These are phyloP conservation scores for Tulasnella sp. DNA, from an alignment of 768 basidiomycete genomes.

Conservation along the genomic window DNA sequence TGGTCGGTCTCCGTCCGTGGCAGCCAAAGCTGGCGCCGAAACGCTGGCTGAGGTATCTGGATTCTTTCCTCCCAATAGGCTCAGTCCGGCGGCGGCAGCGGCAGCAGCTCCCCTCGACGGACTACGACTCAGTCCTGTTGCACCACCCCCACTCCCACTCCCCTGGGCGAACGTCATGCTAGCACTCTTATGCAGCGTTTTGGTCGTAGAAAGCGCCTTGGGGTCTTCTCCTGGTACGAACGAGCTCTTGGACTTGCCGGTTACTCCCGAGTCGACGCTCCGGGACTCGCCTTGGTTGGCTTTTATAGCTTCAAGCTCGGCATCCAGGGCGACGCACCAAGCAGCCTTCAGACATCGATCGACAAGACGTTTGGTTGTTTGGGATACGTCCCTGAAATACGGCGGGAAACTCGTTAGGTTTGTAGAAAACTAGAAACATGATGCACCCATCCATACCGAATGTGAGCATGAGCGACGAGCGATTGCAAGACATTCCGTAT, in stretches of 20 bases:
- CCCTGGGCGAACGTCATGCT: background rate
- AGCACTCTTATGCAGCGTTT: conserved; percentile 9
- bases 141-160: background rate
- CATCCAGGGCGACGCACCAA: conserved; percentile 68
- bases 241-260: background rate
- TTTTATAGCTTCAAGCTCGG: background rate
- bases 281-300: background rate
- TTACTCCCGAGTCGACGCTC: conserved; percentile 1
- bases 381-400: conserved; percentile 54
- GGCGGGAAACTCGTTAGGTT: background rate
- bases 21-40: background rate
- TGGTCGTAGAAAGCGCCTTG: background rate
- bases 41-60: background rate
- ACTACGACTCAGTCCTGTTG: background rate
- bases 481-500: conserved; percentile 80
- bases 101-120: background rate
- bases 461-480: conserved; percentile 63
- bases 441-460: conserved; percentile 41
- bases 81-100: background rate
- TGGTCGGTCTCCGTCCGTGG: background rate
- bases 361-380: conserved; percentile 87
- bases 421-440: background rate
- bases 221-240: background rate
- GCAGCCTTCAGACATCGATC: conserved; percentile 82
- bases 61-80: background rate